phyloP scores from a whole-genome alignment of 805 yeast genomes.

The Lipomyces spencermartinsiae region DNA sequence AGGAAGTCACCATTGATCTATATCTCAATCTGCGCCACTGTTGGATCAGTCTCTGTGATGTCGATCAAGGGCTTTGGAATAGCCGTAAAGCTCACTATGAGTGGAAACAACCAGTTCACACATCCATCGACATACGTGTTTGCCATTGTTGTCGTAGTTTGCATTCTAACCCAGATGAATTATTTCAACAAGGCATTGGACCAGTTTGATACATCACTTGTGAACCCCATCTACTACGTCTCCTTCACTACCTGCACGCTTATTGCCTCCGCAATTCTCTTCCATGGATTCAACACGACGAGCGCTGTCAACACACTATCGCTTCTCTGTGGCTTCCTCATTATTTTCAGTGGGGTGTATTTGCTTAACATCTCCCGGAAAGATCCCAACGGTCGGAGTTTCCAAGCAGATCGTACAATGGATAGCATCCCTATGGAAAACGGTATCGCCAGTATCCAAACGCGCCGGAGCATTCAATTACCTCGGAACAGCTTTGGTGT shows the following conservation, averaged over 20 bases:
- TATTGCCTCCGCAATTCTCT: conserved; percentile 82
- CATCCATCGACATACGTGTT: conserved; percentile 85
- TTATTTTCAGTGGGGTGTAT: conserved; percentile 87
- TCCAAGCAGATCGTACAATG: conserved; percentile 49
- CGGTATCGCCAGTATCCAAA: conserved; percentile 77
- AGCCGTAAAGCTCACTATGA: conserved; percentile 81
- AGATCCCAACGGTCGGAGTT: conserved; percentile 38
- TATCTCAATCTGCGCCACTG: conserved; percentile 86
- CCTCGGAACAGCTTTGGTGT: conserved; percentile 50
- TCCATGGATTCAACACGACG: conserved; percentile 85
- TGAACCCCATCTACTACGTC: conserved; percentile 88
- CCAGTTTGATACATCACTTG: conserved; percentile 90
- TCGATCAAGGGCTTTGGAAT: conserved; percentile 92
- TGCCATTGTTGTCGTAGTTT: conserved; percentile 74
- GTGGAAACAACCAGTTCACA: conserved; percentile 86
- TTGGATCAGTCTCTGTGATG: conserved; percentile 90
- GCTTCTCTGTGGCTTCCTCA: conserved; percentile 80
- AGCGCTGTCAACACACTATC: conserved; percentile 80
- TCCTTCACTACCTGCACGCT: conserved; percentile 89
- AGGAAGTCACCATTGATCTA: conserved; percentile 84
- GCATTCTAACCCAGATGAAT: conserved; percentile 91
- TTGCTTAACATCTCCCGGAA: conserved; percentile 76
- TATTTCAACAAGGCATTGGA: conserved; percentile 92
- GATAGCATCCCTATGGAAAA: conserved; percentile 82
- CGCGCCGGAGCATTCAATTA: conserved; percentile 77